These are phyloP conservation scores for Dendrobium nobile DNA, from an alignment of 106 monocot genomes.

Conservation along the genomic window DNA sequence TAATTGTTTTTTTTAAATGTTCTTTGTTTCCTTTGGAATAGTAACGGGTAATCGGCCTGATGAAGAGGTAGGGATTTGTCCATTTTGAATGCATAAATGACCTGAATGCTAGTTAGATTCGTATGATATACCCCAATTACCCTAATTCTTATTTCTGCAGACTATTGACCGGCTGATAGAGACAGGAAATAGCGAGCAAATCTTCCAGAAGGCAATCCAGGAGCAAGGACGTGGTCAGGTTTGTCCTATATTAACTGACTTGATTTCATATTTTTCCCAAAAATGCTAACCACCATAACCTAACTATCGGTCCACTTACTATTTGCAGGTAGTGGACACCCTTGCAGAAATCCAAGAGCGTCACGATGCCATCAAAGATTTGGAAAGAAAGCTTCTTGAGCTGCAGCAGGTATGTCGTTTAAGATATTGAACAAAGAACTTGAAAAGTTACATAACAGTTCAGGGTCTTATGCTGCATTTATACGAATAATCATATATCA, in stretches of 20 bases:
- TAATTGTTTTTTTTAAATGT: conserved; percentile 4
- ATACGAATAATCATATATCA: no score
- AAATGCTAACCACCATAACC: not conserved
- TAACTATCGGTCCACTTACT: not conserved
- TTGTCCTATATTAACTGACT: conserved; percentile 12
- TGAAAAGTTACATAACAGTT: not conserved
- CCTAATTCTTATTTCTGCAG: conserved; percentile 23
- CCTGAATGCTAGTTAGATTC: conserved; percentile 5
- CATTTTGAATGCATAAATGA: conserved; percentile 1
- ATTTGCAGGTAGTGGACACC: conserved; percentile 76
- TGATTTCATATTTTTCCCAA: not conserved
- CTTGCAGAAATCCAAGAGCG: conserved; percentile 97
- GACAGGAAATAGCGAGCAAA: conserved; percentile 91
- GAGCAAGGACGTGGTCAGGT: conserved; percentile 95
- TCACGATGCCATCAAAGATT: conserved; percentile 81
- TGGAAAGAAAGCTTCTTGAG: conserved; percentile 94
- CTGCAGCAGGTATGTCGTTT: conserved; percentile 69
- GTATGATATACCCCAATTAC: not conserved
- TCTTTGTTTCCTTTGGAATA: conserved; percentile 25
- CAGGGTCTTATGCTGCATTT: not conserved
- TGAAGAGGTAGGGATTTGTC: conserved; percentile 59
- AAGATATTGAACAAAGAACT: not conserved
- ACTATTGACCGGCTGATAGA: conserved; percentile 93
- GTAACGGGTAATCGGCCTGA: conserved; percentile 89
- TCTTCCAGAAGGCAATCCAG: conserved; percentile 92